These are phyloP conservation scores for Lodderomyces orthopsilosis DNA, from an alignment of 1,139 yeast species.

Conservation along the genomic window DNA sequence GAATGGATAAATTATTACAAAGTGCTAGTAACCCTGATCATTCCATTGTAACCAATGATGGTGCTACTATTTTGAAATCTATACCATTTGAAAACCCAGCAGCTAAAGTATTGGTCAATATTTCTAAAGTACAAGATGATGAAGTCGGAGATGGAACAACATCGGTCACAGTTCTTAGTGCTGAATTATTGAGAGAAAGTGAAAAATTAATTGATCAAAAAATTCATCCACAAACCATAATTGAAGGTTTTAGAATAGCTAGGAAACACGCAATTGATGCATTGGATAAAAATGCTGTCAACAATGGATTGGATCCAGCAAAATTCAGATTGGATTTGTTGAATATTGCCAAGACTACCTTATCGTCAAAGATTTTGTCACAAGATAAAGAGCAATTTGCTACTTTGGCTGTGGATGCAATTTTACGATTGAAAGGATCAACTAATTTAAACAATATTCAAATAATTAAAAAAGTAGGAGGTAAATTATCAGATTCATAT, in stretches of 20 bases:
- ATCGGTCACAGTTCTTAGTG: constrained; percentile 91
- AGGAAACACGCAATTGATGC: constrained; percentile 79
- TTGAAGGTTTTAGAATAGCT: constrained; percentile 93
- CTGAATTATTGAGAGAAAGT: constrained; percentile 92
- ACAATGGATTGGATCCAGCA: constrained; percentile 60
- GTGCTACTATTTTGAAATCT: constrained; percentile 92
- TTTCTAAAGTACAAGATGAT: constrained; percentile 96
- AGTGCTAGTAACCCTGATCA: constrained; percentile 74
- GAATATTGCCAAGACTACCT: constrained; percentile 88
- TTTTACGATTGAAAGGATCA: constrained; percentile 85
- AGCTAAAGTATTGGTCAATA: constrained; percentile 93
- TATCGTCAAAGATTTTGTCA: constrained; percentile 89
- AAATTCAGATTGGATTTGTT: constrained; percentile 74
- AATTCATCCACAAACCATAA: constrained; percentile 96
- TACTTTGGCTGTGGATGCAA: constrained; percentile 90
- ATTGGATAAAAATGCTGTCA: constrained; percentile 72
- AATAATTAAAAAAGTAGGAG: constrained; percentile 90
- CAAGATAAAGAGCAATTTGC: constrained; percentile 92
- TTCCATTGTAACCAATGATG: constrained; percentile 90
- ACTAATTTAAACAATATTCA: constrained; percentile 95
- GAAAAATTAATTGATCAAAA: constrained; percentile 88
- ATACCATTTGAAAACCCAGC: constrained; percentile 98
- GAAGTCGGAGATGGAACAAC: constrained; percentile 99
- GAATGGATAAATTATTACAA: constrained; percentile 94
- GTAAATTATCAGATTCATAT: constrained; percentile 86